Percentiles rank a stretch among this genome's conserved stretches.
These are phyloP conservation scores for Entelexis paramagnoliae DNA, from an alignment of 1,139 yeast species.

Conservation along the genomic window DNA sequence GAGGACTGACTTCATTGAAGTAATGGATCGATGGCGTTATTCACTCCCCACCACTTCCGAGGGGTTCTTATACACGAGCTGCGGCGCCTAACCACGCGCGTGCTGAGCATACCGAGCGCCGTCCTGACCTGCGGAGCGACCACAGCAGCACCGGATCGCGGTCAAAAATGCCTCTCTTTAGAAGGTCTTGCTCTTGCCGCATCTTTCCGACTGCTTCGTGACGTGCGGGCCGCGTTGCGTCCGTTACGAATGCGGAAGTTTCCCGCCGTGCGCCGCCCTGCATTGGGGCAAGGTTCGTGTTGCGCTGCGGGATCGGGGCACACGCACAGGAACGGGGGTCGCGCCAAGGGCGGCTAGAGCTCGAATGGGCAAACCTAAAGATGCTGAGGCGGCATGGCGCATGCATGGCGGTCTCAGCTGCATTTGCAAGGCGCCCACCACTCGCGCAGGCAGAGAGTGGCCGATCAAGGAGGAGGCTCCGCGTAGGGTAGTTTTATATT, in stretches of 20 bases:
- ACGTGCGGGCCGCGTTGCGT: neutral
- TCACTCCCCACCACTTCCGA: too few relatives aligned
- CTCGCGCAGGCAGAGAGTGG: too few relatives aligned
- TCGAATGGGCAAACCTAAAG: too few relatives aligned
- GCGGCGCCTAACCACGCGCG: neutral
- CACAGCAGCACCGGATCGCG: neutral
- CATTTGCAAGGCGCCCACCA: too few relatives aligned
- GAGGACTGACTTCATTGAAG: neutral
- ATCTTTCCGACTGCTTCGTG: neutral
- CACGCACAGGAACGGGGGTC: too few relatives aligned
- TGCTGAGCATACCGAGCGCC: neutral
- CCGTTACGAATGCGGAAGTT: neutral
- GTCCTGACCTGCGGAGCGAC: constrained; percentile 1
- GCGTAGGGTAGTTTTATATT: too few relatives aligned
- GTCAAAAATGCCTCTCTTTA: neutral
- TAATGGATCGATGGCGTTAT: neutral
- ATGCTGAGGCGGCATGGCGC: too few relatives aligned
- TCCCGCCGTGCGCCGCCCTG: neutral
- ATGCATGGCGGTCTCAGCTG: too few relatives aligned
- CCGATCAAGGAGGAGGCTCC: too few relatives aligned
- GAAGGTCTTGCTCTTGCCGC: neutral
- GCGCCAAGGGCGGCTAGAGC: too few relatives aligned
- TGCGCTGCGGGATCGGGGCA: too few relatives aligned
- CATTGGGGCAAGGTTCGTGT: neutral
- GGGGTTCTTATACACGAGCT: constrained; percentile 1